These are phyloP conservation scores for Colletotrichum sp. DNA, from an alignment of 2,329 filamentous ascomycete genomes.

Conservation along the genomic window DNA sequence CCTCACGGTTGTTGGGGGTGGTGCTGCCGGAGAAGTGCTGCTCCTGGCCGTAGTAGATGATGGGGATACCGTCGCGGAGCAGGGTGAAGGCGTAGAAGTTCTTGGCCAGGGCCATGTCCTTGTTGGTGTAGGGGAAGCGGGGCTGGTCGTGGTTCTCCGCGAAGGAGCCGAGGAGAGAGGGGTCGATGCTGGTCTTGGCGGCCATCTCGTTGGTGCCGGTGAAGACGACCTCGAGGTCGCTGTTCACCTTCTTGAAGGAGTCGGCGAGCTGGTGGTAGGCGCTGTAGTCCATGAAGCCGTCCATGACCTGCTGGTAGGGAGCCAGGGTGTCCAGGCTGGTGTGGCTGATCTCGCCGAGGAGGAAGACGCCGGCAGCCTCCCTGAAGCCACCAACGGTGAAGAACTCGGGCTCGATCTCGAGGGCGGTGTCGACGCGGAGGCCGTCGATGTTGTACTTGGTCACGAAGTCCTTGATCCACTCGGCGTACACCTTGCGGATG, in stretches of 20 bases:
- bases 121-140: conserved; percentile 52
- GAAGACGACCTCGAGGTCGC: conserved; percentile 33
- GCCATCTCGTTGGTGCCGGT: conserved; percentile 20
- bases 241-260: not conserved
- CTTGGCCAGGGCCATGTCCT: conserved; percentile 61
- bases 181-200: conserved; percentile 28
- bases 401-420: conserved; percentile 65
- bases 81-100: conserved; percentile 67
- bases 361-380: conserved; percentile 60
- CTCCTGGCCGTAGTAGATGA: conserved; percentile 71
- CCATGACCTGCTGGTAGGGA: conserved; percentile 58
- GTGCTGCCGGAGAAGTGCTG: conserved; percentile 57
- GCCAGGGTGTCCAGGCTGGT: conserved; percentile 55
- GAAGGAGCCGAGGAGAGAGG: conserved; percentile 42
- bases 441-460: conserved; percentile 68
- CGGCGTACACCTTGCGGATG: conserved; percentile 56
- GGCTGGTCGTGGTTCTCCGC: conserved; percentile 65
- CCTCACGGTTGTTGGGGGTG: conserved; percentile 59
- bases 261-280: conserved; percentile 39
- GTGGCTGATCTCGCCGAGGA: conserved; percentile 65
- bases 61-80: conserved; percentile 65
- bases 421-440: conserved; percentile 65
- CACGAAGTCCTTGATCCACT: conserved; percentile 66
- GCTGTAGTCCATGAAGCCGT: conserved; percentile 66
- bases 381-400: conserved; percentile 54